phyloP scores from a whole-genome alignment of 2,329 filamentous ascomycete species.

The Blastomyces parvus region DNA sequence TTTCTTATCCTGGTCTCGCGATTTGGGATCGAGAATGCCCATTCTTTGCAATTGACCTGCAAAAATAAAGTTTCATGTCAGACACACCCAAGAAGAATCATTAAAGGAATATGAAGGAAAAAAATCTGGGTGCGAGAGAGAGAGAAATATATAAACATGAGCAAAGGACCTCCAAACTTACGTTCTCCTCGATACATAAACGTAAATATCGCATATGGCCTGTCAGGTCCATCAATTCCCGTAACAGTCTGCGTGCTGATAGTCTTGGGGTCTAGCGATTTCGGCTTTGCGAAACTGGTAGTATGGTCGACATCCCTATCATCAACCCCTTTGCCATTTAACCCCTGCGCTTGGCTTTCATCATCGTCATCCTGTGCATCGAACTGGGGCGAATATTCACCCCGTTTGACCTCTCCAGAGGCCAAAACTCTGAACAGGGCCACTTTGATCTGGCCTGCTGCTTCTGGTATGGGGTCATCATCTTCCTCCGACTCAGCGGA shows the following conservation, averaged over 20 bases:
- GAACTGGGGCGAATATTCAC: constrained; percentile 96
- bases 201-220: constrained; percentile 92
- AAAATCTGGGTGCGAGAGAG: background rate
- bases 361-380: constrained; percentile 95
- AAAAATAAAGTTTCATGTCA: constrained; percentile 6
- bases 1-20: constrained; percentile 53
- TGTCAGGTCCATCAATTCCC: constrained; percentile 89
- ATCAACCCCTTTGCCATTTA: constrained; percentile 41
- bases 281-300: constrained; percentile 94
- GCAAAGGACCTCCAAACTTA: constrained; percentile 42
- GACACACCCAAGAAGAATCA: background rate
- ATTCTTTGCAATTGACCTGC: constrained; percentile 92
- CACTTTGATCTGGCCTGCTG: constrained; percentile 95
- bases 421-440: constrained; percentile 91
- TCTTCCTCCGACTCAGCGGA: constrained; percentile 65
- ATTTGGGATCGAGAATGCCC: constrained; percentile 62
- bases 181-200: constrained; percentile 95
- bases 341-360: constrained; percentile 44
- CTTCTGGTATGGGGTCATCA: constrained; percentile 79
- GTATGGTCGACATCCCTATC: constrained; percentile 90
- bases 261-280: constrained; percentile 88
- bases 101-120: background rate
- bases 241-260: constrained; percentile 99
- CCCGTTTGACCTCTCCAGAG: constrained; percentile 93
- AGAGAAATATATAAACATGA: background rate